Percentiles rank a stretch among this genome's conserved stretches.
phyloP scores from a whole-genome alignment of 371 early-diverging fungal genomes.

The Chytridium lagenaria region DNA sequence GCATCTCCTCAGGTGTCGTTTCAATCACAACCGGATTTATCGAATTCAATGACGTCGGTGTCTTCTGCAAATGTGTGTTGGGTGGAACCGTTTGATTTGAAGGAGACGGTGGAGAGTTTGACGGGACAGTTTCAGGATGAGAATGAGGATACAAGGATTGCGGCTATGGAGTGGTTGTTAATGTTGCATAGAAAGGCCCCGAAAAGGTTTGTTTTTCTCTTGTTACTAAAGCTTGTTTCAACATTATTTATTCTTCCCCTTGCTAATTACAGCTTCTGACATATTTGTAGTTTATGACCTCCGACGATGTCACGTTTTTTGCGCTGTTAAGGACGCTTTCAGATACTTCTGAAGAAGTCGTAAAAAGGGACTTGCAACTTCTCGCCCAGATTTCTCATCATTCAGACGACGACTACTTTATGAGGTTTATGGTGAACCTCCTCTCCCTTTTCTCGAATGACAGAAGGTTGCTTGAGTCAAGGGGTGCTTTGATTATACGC shows the following conservation, averaged over 20 bases:
- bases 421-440: constrained; percentile 77
- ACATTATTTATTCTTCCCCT: too few relatives aligned
- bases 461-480: constrained; percentile 78
- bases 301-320: constrained; percentile 81
- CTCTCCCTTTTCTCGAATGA: constrained; percentile 86
- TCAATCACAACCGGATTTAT: constrained; percentile 36
- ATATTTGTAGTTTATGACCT: constrained; percentile 62
- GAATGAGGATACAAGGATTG: constrained; percentile 86
- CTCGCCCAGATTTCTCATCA: constrained; percentile 88
- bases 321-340: constrained; percentile 83
- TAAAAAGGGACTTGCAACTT: constrained; percentile 84
- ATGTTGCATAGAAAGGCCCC: constrained; percentile 92
- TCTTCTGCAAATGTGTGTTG: constrained; percentile 16
- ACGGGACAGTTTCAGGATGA: constrained; percentile 79
- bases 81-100: constrained; percentile 67
- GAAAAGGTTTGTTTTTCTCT: constrained; percentile 53
- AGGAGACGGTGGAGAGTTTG: constrained; percentile 74
- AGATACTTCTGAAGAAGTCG: constrained; percentile 89
- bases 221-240: constrained; percentile 49
- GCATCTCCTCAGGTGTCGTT: constrained; percentile 2
- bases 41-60: constrained; percentile 24
- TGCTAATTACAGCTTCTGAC: too few relatives aligned
- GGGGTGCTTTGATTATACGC: constrained; percentile 87
- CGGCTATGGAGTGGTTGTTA: constrained; percentile 88
- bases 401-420: constrained; percentile 80